Base-by-base conservation (phyloP, 2,329 filamentous ascomycete genomes). In the Helicocarpus griseus region DNA sequence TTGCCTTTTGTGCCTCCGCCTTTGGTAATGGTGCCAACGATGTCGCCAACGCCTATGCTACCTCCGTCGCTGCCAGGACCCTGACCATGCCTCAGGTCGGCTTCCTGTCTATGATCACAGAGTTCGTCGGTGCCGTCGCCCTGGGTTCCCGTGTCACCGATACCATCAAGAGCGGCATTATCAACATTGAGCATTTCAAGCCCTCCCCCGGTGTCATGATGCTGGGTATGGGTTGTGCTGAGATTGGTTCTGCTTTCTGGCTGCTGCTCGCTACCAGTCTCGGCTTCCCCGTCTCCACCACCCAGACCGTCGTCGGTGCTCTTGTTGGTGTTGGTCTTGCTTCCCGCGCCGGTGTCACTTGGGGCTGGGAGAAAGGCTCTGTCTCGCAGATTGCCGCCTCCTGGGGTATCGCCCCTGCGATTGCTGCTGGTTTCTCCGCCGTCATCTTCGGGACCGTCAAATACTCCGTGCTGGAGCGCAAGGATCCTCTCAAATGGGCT, bases 11-110 rank as follows among this genome's bases (percentile, higher is more conserved):
- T 48, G 63, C 63, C 52, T 64, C 61, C 33, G 57, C 66, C 31
- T 68, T 67, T 48, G 63, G 63, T 56, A 70, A 69, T 53, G 67
- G 67, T 29, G 61, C 61, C 57, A 74, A 76, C 62, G 75, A 78
- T 75, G 75, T 77, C 54, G 75, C 76, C 63, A 79, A 78, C 61
- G 70, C 75, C 0, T 79, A 77, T 63, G 77, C 77, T 28, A 76
- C 74, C 19, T 73, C 69, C 2, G 74, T 79, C 31, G 75, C 75
- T 13, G 76, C 76, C 3, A 66, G 70, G 24, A 76, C 75, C 35
- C 67, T 79, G 58, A 74, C 73, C 36, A 77, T 78, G 73, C 67
- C 69, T 47, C 74, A 77, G 60, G 76, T 70, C 58, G 76, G 75
- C 56, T 60, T 77, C 22, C 62, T 79, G 19, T 70, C 75, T 49